phyloP scores from a whole-genome alignment of 2,329 filamentous ascomycete species.

The Xylariaceae sp. region DNA sequence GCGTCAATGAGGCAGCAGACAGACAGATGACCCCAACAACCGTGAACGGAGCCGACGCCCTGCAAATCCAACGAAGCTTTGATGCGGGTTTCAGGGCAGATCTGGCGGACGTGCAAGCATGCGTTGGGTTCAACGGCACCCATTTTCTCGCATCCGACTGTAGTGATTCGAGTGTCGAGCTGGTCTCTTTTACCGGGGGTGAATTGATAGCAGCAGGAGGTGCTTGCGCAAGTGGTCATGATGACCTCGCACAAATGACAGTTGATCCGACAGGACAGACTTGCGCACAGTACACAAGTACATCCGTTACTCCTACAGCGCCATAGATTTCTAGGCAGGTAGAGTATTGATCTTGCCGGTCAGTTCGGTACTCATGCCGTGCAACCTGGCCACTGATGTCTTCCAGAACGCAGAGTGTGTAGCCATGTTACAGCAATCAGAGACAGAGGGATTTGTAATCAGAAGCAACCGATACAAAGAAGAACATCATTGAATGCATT shows the following conservation, averaged over 20 bases:
- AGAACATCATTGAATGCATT: too few relatives aligned
- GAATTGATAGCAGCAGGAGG: constrained; percentile 27
- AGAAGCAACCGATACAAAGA: too few relatives aligned
- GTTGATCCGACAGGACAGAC: constrained; percentile 24
- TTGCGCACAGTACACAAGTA: constrained; percentile 31
- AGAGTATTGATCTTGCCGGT: too few relatives aligned
- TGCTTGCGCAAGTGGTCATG: constrained; percentile 35
- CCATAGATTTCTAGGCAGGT: not conserved
- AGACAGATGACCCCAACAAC: constrained; percentile 38
- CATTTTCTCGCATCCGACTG: constrained; percentile 36
- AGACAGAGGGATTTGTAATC: too few relatives aligned
- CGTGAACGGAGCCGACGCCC: constrained; percentile 28
- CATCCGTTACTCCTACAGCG: constrained; percentile 21
- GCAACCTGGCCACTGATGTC: too few relatives aligned
- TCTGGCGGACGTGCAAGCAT: constrained; percentile 34
- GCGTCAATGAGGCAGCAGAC: constrained; percentile 34
- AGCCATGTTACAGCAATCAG: too few relatives aligned
- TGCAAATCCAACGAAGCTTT: constrained; percentile 37
- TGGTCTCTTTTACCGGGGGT: constrained; percentile 12
- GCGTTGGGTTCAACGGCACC: constrained; percentile 38
- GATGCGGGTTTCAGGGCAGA: constrained; percentile 36
- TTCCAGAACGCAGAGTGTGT: too few relatives aligned
- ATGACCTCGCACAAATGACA: constrained; percentile 28
- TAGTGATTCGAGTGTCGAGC: constrained; percentile 18
- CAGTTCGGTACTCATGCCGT: too few relatives aligned